Evolutionary conservation across 1,139 yeast species (phyloP).

Genomic region (Blastobotrys capitulatus): DNA sequence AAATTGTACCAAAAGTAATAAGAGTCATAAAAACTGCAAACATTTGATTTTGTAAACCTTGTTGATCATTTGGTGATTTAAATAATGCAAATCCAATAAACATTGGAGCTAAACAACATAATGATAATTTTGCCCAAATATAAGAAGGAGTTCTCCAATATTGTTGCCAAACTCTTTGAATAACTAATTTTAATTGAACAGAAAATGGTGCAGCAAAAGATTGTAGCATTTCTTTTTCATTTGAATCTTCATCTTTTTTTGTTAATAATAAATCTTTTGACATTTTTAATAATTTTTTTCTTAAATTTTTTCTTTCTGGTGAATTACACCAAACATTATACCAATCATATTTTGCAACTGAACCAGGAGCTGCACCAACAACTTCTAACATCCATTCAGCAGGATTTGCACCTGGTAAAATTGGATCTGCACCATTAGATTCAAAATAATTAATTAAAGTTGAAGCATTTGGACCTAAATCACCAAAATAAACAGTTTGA

Average conservation of each 20-base stretch:
- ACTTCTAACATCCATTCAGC: conserved; percentile 83
- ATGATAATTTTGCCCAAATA: conserved; percentile 58
- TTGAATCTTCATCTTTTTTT: conserved; percentile 17
- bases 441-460: conserved; percentile 66
- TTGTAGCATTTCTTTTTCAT: conserved; percentile 19
- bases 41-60: conserved; percentile 41
- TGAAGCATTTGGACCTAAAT: conserved; percentile 59
- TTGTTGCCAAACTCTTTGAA: conserved; percentile 50
- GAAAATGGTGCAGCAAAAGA: conserved; percentile 40
- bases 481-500: conserved; percentile 75
- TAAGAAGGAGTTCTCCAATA: conserved; percentile 74
- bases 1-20: conserved; percentile 53
- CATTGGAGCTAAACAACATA: conserved; percentile 46
- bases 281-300: conserved; percentile 28
- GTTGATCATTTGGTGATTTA: conserved; percentile 55
- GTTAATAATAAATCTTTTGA: conserved; percentile 19
- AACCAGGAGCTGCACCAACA: conserved; percentile 78
- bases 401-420: conserved; percentile 67
- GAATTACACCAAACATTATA: conserved; percentile 62
- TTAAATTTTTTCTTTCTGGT: conserved; percentile 44
- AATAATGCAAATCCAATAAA: conserved; percentile 74
- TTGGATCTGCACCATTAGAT: conserved; percentile 55
- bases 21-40: conserved; percentile 65
- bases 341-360: conserved; percentile 59
- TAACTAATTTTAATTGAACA: conserved; percentile 49